phyloP scores from a whole-genome alignment of 2,329 filamentous ascomycete species.

The Pestalotiopsis sp. region DNA sequence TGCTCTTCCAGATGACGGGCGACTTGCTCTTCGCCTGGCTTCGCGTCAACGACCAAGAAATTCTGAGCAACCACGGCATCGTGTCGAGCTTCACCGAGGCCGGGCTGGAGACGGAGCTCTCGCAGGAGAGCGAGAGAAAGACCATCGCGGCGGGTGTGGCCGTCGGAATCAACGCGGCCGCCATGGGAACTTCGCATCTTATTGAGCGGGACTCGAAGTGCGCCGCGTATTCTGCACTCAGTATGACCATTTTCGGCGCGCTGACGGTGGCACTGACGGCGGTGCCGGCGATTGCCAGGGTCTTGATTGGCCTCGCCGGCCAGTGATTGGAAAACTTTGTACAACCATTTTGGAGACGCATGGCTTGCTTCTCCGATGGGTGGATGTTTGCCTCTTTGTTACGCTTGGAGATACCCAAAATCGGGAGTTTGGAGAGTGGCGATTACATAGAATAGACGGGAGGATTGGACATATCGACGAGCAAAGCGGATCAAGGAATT shows the following conservation, averaged over 20 bases:
- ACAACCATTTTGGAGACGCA: too few species aligned
- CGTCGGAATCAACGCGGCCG: conserved; percentile 60
- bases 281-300: conserved; percentile 44
- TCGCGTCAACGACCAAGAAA: conserved; percentile 23
- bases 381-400: not conserved
- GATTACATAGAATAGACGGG: not conserved
- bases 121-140: conserved; percentile 22
- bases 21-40: conserved; percentile 29
- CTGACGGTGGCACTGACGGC: conserved; percentile 58
- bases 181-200: conserved; percentile 61
- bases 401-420: not conserved
- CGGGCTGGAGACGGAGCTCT: not conserved
- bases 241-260: conserved; percentile 60
- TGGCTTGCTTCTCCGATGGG: not conserved
- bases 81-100: not conserved
- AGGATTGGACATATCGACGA: too few species aligned
- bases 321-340: not conserved
- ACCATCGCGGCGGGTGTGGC: conserved; percentile 53
- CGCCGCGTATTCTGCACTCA: conserved; percentile 57
- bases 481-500: too few species aligned
- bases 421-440: not conserved
- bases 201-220: conserved; percentile 56
- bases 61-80: not conserved
- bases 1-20: conserved; percentile 33
- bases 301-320: conserved; percentile 20